phyloP scores from a whole-genome alignment of 768 basidiomycete genomes.

The Glaciozyma antarctica region DNA sequence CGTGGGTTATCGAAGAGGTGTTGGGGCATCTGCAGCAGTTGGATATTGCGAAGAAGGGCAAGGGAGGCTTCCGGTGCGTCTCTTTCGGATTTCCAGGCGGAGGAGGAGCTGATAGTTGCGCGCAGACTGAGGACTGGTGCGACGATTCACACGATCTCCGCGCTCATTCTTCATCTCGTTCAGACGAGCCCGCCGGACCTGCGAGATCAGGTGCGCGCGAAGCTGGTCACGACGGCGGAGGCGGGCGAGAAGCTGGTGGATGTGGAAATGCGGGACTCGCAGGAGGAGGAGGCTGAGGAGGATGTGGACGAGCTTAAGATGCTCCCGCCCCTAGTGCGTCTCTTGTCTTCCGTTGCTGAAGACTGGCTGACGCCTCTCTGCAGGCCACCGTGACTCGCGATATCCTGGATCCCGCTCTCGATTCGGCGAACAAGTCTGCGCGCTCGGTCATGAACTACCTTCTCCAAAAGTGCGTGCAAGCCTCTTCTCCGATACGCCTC shows the following conservation, averaged over 20 bases:
- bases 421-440: slow-evolving; percentile 74
- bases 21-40: slow-evolving; percentile 73
- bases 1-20: slow-evolving; percentile 98
- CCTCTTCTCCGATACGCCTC: background rate
- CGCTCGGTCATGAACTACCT: slow-evolving; percentile 72
- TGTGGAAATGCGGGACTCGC: slow-evolving; percentile 4
- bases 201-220: slow-evolving; percentile 48
- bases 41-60: slow-evolving; percentile 74
- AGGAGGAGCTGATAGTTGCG: background rate
- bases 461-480: slow-evolving; percentile 49
- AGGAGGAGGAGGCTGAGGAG: slow-evolving; percentile 20
- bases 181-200: slow-evolving; percentile 89
- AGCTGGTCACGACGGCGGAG: slow-evolving; percentile 38
- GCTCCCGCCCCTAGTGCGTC: background rate
- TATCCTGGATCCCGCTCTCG: slow-evolving; percentile 49
- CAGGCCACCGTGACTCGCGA: slow-evolving; percentile 2
- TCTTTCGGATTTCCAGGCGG: background rate
- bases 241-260: slow-evolving; percentile 3
- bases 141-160: slow-evolving; percentile 86
- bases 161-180: slow-evolving; percentile 85
- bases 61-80: slow-evolving; percentile 73
- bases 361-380: background rate
- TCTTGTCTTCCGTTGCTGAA: background rate
- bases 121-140: slow-evolving; percentile 74
- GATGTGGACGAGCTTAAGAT: background rate